phyloP scores from a whole-genome alignment of 768 basidiomycete species.

The Leccinum uliginosum region DNA sequence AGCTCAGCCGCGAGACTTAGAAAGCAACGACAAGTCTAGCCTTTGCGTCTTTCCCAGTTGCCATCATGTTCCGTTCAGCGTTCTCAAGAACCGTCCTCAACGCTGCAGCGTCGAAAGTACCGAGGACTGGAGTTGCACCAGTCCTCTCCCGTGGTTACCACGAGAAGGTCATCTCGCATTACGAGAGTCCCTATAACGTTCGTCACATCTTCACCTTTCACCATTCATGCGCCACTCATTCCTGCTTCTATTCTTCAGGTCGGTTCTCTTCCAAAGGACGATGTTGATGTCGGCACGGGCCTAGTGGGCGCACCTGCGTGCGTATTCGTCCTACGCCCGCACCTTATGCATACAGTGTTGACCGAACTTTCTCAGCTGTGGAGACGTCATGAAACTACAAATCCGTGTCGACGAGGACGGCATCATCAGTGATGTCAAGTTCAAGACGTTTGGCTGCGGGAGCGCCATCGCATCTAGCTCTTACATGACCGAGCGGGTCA shows the following conservation, averaged over 20 bases:
- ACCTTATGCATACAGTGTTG: conserved; percentile 10
- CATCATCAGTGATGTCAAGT: conserved; percentile 97
- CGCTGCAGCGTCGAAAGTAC: conserved; percentile 38
- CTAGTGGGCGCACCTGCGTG: conserved; percentile 97
- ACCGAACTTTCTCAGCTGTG: conserved; percentile 56
- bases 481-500: conserved; percentile 98
- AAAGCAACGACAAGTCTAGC: conserved; percentile 2
- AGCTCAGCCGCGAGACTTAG: conserved; percentile 19
- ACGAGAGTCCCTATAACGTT: conserved; percentile 96
- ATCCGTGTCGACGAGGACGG: conserved; percentile 95
- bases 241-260: conserved; percentile 50
- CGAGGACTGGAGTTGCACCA: conserved; percentile 43
- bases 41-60: conserved; percentile 20
- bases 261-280: conserved; percentile 90
- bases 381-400: conserved; percentile 99
- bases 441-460: conserved; percentile 99
- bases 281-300: conserved; percentile 91
- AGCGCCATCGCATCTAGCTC: conserved; percentile 97
- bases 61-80: conserved; percentile 69
- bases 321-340: conserved; percentile 29
- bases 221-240: conserved; percentile 50
- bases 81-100: conserved; percentile 48
- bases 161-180: conserved; percentile 96
- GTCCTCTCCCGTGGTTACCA: conserved; percentile 73
- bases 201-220: conserved; percentile 35